Evolutionary conservation across 2,329 filamentous ascomycete species (phyloP).

Genomic region (Fusarium irregulare): DNA sequence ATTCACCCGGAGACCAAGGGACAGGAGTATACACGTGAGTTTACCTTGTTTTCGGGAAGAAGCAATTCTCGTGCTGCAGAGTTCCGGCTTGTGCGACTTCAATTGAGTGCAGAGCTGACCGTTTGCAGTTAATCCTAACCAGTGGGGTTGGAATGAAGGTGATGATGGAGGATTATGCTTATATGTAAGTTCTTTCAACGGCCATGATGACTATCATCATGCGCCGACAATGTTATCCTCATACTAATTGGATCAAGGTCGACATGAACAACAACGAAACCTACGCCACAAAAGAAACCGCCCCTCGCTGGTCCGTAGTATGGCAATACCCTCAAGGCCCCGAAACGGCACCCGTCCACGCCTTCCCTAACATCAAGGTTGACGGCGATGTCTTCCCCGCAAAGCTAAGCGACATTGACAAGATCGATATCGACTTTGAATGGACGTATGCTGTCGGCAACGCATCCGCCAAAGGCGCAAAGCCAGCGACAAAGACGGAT

Average conservation of each 20-base stretch:
- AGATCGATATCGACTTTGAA: conserved; percentile 58
- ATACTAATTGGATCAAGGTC: conserved; percentile 51
- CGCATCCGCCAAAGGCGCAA: conserved; percentile 54
- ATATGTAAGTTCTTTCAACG: conserved; percentile 58
- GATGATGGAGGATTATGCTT: conserved; percentile 59
- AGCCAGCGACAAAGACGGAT: conserved; percentile 51
- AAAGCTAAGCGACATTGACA: conserved; percentile 52
- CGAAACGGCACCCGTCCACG: conserved; percentile 61
- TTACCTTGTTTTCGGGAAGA: neutral
- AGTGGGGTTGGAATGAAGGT: conserved; percentile 60
- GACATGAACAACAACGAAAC: conserved; percentile 62
- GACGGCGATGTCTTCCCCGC: conserved; percentile 58
- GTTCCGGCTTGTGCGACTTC: conserved; percentile 6
- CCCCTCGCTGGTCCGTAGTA: conserved; percentile 63
- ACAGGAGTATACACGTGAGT: conserved; percentile 61
- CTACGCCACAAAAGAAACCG: conserved; percentile 58
- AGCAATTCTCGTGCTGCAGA: neutral
- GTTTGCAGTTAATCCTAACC: conserved; percentile 65
- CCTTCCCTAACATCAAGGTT: conserved; percentile 65
- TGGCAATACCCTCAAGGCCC: conserved; percentile 62
- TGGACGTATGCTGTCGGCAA: conserved; percentile 65
- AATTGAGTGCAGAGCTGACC: conserved; percentile 21
- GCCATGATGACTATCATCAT: neutral
- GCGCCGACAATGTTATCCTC: neutral
- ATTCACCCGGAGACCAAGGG: conserved; percentile 58